Base-by-base conservation (phyloP, 495 filamentous ascomycete genomes). In the Sabuloglossum arenarium region DNA sequence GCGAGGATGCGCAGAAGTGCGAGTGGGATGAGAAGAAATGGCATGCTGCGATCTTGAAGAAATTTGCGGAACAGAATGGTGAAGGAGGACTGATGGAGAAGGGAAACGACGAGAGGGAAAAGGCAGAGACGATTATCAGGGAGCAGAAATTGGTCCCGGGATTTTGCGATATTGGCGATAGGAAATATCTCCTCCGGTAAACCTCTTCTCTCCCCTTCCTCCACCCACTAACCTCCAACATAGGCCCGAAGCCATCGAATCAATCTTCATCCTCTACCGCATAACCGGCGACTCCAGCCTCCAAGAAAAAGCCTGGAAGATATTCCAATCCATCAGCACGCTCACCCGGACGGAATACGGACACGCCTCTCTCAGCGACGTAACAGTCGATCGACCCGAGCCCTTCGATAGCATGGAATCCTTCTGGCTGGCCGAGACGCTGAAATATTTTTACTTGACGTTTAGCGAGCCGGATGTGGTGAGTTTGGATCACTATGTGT, bases 401-500 rank as follows among this genome's bases (percentile, higher is more conserved):
- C 0, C 61, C 63, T 6, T 66, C 68, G 71, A 78, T 58, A 69
- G 69, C 63, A 78, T 78, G 76, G 76, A 79, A 64, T 79, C 73
- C 63, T 83, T 82, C 61, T 83, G 79, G 75, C 65, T 78, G 55
- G 81, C 85, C 6, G 87, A 94, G 68, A 91, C 88, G 19, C 69
- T 94, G 59, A 98, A 96, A 64, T 96, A 97, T 65, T 93, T 94
- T 59, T 97, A 91, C 61, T 65, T 96, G 58, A 73, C 95, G 57
- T 98, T 88, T 66, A 82, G 77, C 23, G 78, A 81, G 56, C 80
- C 83, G 4, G 72, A 77, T 58, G 65, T 80, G 52, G 68, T 89
- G 28, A 82, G 69, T 1, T 29, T 59, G 57, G 51, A 59, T 46
- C 30, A 59, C 10, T 59, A 6, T 21, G 57, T 59, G 5, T 31